Percentiles rank a stretch among this genome's conserved stretches.
These are phyloP conservation scores for Dictyostelium brefeldianum DNA, from an alignment of 78 protist genomes.

Conservation along the genomic window DNA sequence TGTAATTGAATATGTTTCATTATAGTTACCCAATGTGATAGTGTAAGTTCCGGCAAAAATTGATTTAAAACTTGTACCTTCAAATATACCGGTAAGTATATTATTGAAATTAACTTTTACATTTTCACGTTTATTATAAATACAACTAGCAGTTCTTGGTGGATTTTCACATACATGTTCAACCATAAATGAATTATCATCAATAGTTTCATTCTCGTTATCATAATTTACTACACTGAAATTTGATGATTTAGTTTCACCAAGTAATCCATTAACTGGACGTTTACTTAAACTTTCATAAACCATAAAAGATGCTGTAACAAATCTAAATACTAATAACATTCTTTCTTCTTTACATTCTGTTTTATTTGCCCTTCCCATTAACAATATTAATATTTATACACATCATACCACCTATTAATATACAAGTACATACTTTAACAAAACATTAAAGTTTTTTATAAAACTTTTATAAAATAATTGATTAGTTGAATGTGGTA, in stretches of 20 bases:
- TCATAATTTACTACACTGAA: background rate
- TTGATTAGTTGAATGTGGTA: background rate
- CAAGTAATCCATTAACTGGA: background rate
- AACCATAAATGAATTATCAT: background rate
- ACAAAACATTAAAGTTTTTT: background rate
- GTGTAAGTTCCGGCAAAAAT: background rate
- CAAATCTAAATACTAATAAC: background rate
- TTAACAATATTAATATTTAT: background rate
- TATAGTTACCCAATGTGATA: background rate
- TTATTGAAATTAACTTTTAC: background rate
- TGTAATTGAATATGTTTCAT: background rate
- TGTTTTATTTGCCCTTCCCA: background rate
- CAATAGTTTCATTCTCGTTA: background rate
- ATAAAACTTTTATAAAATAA: background rate
- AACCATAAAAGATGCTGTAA: background rate
- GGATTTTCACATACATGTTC: background rate
- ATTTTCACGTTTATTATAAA: slow-evolving; percentile 4
- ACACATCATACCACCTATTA: background rate
- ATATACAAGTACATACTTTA: background rate
- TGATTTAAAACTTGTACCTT: background rate
- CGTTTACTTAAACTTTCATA: background rate
- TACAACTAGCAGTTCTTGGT: background rate
- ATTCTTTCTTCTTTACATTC: background rate
- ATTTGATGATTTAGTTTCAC: slow-evolving; percentile 4
- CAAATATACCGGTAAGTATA: background rate